These are phyloP conservation scores for Daldinia sp. DNA, from an alignment of 2,329 filamentous ascomycete genomes.

Conservation along the genomic window DNA sequence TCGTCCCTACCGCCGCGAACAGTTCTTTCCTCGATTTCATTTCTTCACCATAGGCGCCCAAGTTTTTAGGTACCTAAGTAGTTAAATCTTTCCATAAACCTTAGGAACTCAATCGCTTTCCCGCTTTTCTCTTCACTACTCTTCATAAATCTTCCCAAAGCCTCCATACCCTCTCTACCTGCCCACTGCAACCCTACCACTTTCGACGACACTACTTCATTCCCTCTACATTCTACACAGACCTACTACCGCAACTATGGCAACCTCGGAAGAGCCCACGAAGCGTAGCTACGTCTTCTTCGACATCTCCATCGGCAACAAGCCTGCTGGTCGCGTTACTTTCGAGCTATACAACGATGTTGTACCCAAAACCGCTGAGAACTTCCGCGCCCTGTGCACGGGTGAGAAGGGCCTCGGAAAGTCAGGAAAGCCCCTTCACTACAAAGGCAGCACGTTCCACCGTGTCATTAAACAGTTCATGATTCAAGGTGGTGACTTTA, in stretches of 20 bases:
- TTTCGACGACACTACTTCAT: neutral
- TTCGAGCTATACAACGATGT: conserved; percentile 83
- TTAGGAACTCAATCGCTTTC: neutral
- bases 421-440: conserved; percentile 85
- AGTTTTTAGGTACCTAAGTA: too few relatives aligned
- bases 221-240: neutral
- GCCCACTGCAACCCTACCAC: conserved; percentile 1
- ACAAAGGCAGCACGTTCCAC: conserved; percentile 93
- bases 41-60: too few relatives aligned
- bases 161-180: neutral
- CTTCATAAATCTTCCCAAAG: neutral
- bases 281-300: conserved; percentile 87
- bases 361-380: conserved; percentile 94
- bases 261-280: conserved; percentile 48
- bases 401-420: conserved; percentile 90
- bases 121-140: neutral
- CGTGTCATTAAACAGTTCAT: conserved; percentile 99
- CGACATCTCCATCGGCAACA: conserved; percentile 83
- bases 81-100: conserved; percentile 1
- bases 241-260: conserved; percentile 7
- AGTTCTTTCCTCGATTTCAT: neutral
- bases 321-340: conserved; percentile 77
- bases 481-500: conserved; percentile 98
- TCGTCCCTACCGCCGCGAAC: conserved; percentile 18
- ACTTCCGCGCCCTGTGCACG: conserved; percentile 93